Conservation (phyloP, 495 filamentous ascomycete genomes). For the Aspergillus nidulans region DNA sequence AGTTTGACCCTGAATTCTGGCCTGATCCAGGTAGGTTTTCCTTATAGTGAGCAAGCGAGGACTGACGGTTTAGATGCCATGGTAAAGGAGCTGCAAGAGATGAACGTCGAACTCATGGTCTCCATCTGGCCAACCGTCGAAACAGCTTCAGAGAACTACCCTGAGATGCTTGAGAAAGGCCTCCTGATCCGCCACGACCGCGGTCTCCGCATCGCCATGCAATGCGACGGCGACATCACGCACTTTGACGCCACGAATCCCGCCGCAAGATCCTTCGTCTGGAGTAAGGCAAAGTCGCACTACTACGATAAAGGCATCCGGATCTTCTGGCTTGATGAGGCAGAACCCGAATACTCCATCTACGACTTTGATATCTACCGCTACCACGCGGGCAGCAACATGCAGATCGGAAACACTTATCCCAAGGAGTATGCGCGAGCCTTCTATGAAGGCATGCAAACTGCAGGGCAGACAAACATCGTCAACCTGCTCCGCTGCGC, state of each 20-base stretch:
- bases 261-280: constrained; percentile 46
- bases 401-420: constrained; percentile 53
- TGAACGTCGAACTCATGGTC: constrained; percentile 55
- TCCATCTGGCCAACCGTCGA: constrained; percentile 59
- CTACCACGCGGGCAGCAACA: constrained; percentile 49
- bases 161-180: constrained; percentile 51
- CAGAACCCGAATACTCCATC: constrained; percentile 53
- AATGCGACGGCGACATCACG: constrained; percentile 48
- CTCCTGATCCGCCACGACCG: constrained; percentile 51
- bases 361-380: constrained; percentile 59
- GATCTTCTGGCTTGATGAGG: constrained; percentile 59
- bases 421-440: constrained; percentile 49
- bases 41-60: not conserved
- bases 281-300: constrained; percentile 49
- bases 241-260: constrained; percentile 57
- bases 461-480: constrained; percentile 43
- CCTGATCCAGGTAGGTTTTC: constrained; percentile 45
- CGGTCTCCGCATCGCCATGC: constrained; percentile 48
- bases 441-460: constrained; percentile 54
- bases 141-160: constrained; percentile 44
- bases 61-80: constrained; percentile 38
- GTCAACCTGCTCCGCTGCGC: constrained; percentile 56
- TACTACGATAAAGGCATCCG: constrained; percentile 55
- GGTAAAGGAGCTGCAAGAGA: constrained; percentile 47
- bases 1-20: constrained; percentile 54